phyloP scores from a whole-genome alignment of 768 basidiomycete genomes.

The Suillus ampliporus region DNA sequence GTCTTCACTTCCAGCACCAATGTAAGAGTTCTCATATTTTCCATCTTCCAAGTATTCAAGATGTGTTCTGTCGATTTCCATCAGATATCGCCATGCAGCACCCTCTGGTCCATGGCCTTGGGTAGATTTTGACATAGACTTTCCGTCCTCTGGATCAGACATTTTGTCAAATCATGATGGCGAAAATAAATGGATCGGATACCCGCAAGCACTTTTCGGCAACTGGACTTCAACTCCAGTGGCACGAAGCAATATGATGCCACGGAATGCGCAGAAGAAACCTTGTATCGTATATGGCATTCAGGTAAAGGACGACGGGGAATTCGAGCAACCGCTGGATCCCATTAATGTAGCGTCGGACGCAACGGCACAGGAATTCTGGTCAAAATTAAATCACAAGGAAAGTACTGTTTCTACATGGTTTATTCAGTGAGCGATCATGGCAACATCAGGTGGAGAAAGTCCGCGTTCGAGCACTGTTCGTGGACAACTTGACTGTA shows the following conservation, averaged over 20 bases:
- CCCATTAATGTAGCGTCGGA: no score
- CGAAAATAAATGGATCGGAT: conserved; percentile 38
- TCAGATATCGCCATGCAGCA: conserved; percentile 42
- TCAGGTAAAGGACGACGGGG: background rate
- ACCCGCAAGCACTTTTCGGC: conserved; percentile 58
- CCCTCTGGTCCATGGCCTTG: conserved; percentile 51
- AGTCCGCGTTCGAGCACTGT: conserved; percentile 24
- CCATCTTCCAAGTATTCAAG: background rate
- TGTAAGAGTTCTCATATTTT: background rate
- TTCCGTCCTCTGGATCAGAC: conserved; percentile 13
- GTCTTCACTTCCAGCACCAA: background rate
- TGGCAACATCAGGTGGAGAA: conserved; percentile 34
- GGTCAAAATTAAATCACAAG: conserved; percentile 30
- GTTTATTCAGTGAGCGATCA: conserved; percentile 5
- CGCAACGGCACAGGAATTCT: conserved; percentile 19
- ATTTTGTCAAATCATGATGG: background rate
- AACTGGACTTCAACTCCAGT: conserved; percentile 60
- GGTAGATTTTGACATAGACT: conserved; percentile 41
- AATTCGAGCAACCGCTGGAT: conserved; percentile 14
- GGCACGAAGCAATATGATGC: conserved; percentile 38
- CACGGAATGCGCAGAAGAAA: background rate
- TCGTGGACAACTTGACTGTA: background rate
- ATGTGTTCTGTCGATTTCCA: background rate
- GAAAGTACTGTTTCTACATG: conserved; percentile 21
- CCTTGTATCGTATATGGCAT: background rate